Percentiles rank a stretch among this genome's conserved stretches.
Evolutionary conservation across 257 asterid species (phyloP).

Genomic region (Solanum piurae): DNA sequence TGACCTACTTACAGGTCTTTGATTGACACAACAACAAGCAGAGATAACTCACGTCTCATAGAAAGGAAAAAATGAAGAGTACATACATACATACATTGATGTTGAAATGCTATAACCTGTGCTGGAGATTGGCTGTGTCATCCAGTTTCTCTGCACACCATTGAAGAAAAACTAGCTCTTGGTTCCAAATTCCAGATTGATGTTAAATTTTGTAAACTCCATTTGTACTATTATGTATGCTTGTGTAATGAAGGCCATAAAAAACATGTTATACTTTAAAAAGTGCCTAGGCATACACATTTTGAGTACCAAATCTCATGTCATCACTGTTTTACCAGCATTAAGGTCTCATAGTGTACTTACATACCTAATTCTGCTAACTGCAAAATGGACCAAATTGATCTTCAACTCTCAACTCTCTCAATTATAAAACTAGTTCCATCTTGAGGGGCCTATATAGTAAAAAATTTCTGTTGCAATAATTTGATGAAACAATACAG

Average conservation of each 20-base stretch:
- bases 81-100: neutral
- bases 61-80: neutral
- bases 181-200: neutral
- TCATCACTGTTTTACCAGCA: neutral
- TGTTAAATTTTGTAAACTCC: neutral
- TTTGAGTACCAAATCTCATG: neutral
- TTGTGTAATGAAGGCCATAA: neutral
- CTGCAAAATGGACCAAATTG: neutral
- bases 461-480: neutral
- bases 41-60: neutral
- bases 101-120: neutral
- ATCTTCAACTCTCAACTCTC: neutral
- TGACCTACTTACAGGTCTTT: slow-evolving; percentile 25
- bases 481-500: neutral
- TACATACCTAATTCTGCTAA: neutral
- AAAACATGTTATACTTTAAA: neutral
- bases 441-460: neutral
- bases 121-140: neutral
- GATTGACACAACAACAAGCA: neutral
- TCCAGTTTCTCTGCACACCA: neutral
- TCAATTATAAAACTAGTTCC: neutral
- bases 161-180: neutral
- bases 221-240: neutral
- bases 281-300: neutral
- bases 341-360: neutral